phyloP scores from a whole-genome alignment of 345 rosid genomes.

The Euphorbia peplus region DNA sequence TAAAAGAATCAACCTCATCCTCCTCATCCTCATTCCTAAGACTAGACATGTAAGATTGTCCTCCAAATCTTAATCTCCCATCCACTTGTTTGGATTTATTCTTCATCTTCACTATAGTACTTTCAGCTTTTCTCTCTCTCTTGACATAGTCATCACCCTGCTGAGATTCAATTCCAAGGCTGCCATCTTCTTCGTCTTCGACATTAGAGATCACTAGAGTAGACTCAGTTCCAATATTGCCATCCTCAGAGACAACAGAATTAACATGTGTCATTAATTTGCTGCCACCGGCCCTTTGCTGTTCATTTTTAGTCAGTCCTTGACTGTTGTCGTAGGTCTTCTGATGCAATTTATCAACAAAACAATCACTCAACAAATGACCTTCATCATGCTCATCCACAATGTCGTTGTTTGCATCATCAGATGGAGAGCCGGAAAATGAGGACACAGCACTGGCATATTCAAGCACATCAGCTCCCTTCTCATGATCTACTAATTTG shows the following conservation, averaged over 20 bases:
- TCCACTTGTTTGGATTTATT: conserved; percentile 26
- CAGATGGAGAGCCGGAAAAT: conserved; percentile 35
- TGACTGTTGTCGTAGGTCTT: conserved; percentile 8
- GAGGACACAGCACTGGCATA: conserved; percentile 48
- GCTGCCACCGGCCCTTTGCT: conserved; percentile 18
- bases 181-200: conserved; percentile 26
- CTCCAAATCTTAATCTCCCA: conserved; percentile 40
- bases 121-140: conserved; percentile 26
- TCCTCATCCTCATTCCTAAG: conserved; percentile 42
- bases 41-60: conserved; percentile 34
- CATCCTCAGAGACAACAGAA: conserved; percentile 23
- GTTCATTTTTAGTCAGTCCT: conserved; percentile 19
- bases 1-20: conserved; percentile 27
- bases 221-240: conserved; percentile 11
- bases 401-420: conserved; percentile 19
- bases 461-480: conserved; percentile 27
- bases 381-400: conserved; percentile 20
- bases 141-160: conserved; percentile 14
- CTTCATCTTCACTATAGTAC: conserved; percentile 23
- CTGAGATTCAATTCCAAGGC: conserved; percentile 11
- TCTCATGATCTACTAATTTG: conserved; percentile 16
- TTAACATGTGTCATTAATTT: conserved; percentile 24
- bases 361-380: conserved; percentile 12
- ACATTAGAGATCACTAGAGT: conserved; percentile 18
- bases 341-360: conserved; percentile 24